These are phyloP conservation scores for Brassica balearica DNA, from an alignment of 441 rosid genomes.

Conservation along the genomic window DNA sequence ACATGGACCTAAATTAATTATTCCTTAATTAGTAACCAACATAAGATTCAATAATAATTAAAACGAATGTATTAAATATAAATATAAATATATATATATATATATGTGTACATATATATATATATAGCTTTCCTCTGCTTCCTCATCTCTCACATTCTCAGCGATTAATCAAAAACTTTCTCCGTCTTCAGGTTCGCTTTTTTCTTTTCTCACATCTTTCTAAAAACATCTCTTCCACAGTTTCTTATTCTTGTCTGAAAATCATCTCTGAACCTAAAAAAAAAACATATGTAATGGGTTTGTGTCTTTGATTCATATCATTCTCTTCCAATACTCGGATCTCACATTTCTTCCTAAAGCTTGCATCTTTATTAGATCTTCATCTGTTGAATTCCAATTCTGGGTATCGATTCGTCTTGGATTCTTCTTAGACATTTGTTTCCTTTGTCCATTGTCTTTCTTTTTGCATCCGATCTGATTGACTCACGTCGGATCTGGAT, in stretches of 20 bases:
- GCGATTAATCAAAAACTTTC: constrained; percentile 32
- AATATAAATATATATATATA: no score
- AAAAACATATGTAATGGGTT: constrained; percentile 14
- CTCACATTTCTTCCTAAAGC: constrained; percentile 23
- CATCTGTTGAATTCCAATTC: not conserved
- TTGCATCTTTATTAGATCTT: constrained; percentile 23
- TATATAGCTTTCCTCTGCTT: constrained; percentile 19
- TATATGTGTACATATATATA: no score
- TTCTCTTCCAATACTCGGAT: constrained; percentile 20
- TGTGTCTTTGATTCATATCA: constrained; percentile 14
- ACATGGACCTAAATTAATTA: constrained; percentile 23
- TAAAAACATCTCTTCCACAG: not conserved
- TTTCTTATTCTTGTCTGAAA: constrained; percentile 23
- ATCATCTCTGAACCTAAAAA: not conserved
- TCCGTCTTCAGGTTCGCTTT: constrained; percentile 36
- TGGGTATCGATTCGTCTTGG: not conserved
- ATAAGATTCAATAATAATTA: not conserved
- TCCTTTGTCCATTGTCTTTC: no score
- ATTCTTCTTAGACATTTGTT: not conserved
- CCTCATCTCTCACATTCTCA: constrained; percentile 26
- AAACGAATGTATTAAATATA: constrained; percentile 35
- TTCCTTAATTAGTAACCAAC: not conserved
- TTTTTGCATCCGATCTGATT: constrained; percentile 29
- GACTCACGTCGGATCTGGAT: constrained; percentile 23
- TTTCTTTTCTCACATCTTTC: constrained; percentile 26